Evolutionary conservation across 2,329 filamentous ascomycete species (phyloP), one percentile per base, ranked within the genome.

Genomic region (Neonectria neomacrospora): DNA sequence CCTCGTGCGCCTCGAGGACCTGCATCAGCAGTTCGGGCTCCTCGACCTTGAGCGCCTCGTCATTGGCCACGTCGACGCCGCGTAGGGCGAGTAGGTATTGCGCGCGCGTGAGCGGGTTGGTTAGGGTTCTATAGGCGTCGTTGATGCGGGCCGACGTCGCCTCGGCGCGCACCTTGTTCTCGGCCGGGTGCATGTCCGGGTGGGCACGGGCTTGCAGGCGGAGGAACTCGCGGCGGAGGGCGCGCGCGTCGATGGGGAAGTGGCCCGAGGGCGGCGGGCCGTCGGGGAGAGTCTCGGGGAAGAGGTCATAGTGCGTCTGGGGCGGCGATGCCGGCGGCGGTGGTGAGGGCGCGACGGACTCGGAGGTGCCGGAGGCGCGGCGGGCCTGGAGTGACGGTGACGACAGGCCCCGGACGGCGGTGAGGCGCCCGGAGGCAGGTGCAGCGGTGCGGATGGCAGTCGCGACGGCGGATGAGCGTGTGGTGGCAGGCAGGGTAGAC

Each of bases 121-220:
- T 82, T 1, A 99, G 86, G 3, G 94, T 97, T 74, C 88, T 90
- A 84, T 96, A 98, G 1, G 96, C 96, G 69, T 94, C 90, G 83
- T 98, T 98, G 77, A 98, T 94, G 26, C 88, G 86, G 8, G 93
- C 87, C 10, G 91, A 96, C n/a, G 90, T 82, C 0, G 89, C 91
- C 77, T 96, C 92, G 20, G 94, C 93, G 51, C 85, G 73, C 71
- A 80, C 71, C 80, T 90, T 83, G 77, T 83, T 74, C 76, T 83
- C 42, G 69, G 84, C 67, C 70, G 87, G 82, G 75, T 85, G 82
- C 64, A 90, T 82, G 77, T 96, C 92, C 1, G 92, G 92, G 78
- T 96, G 92, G 11, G 91, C 87, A 45, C 85, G 84, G 18, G 89
- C 87, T 80, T 99, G 96, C 1, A 97, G 86, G 64, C 88, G 86